Percentiles rank a stretch among this genome's conserved stretches.
Conservation (phyloP, 2,329 filamentous ascomycete species). For the Ophiostoma fasciatum region DNA sequence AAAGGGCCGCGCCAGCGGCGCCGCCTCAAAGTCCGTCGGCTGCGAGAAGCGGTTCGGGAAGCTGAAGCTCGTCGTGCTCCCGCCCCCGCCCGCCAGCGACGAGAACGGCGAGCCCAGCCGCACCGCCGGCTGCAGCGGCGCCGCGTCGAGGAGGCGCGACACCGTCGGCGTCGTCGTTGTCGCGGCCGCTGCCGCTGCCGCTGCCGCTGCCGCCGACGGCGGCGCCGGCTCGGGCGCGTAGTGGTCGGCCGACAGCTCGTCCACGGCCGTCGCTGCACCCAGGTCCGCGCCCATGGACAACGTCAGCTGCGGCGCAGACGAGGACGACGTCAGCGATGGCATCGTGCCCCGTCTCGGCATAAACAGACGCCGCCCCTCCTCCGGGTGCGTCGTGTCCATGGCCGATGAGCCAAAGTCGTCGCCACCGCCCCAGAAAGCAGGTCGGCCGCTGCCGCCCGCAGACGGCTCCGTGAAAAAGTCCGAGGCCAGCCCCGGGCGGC, state of each 20-base stretch:
- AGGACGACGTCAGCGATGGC: conserved; percentile 12
- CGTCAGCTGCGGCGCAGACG: conserved; percentile 17
- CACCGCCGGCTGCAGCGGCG: conserved; percentile 16
- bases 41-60: conserved; percentile 44
- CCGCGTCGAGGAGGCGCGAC: conserved; percentile 9
- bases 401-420: conserved; percentile 22
- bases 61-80: conserved; percentile 32
- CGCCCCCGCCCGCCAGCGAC: conserved; percentile 7
- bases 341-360: conserved; percentile 17
- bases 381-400: conserved; percentile 18
- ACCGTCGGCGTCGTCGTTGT: neutral
- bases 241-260: neutral
- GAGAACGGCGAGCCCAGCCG: conserved; percentile 46
- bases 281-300: too few relatives aligned
- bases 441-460: conserved; percentile 3
- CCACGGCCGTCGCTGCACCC: conserved; percentile 1
- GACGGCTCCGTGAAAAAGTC: conserved; percentile 38
- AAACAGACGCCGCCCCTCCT: conserved; percentile 25
- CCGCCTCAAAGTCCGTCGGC: conserved; percentile 28
- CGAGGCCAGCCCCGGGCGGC: conserved; percentile 38
- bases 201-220: neutral
- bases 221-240: neutral
- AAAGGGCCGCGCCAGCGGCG: conserved; percentile 34
- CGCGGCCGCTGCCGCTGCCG: too few relatives aligned
- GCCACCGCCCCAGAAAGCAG: conserved; percentile 8